Percentiles rank a stretch among this genome's conserved stretches.
Conservation (phyloP, 2,329 filamentous ascomycete genomes). For the Fusarium napiforme region DNA sequence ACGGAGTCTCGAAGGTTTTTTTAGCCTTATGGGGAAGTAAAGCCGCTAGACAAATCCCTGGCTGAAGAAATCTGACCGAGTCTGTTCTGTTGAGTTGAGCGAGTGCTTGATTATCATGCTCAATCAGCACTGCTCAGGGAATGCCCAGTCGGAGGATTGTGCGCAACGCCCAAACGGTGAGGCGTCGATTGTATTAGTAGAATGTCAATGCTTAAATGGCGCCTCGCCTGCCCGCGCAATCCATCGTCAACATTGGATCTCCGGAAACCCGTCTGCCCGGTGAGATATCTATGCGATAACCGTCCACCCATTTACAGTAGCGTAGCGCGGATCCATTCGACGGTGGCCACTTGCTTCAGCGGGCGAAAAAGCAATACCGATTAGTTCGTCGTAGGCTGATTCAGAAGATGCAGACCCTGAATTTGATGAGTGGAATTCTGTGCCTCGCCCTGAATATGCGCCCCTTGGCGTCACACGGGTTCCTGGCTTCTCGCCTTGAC, state of each 20-base stretch:
- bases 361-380: slow-evolving; percentile 12
- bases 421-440: slow-evolving; percentile 15
- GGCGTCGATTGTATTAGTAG: slow-evolving; percentile 17
- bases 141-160: not conserved
- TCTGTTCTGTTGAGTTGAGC: not conserved
- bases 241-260: slow-evolving; percentile 1
- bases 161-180: slow-evolving; percentile 29
- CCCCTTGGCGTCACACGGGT: slow-evolving; percentile 1
- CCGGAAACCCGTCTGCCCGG: not conserved
- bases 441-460: not conserved
- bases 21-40: slow-evolving; percentile 25
- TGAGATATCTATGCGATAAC: not conserved
- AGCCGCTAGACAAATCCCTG: slow-evolving; percentile 7
- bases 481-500: not conserved
- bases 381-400: slow-evolving; percentile 5
- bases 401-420: slow-evolving; percentile 6
- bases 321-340: slow-evolving; percentile 18
- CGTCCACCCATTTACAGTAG: not conserved
- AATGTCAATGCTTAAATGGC: slow-evolving; percentile 26
- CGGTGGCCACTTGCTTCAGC: slow-evolving; percentile 29
- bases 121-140: slow-evolving; percentile 6
- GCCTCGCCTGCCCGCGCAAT: not conserved
- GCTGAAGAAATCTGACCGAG: not conserved
- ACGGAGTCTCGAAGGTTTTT: slow-evolving; percentile 19
- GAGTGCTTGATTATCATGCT: not conserved